Evolutionary conservation across 768 basidiomycete genomes (phyloP), one percentile per base, ranked within the genome.

Genomic region (Auriculariales sp.): DNA sequence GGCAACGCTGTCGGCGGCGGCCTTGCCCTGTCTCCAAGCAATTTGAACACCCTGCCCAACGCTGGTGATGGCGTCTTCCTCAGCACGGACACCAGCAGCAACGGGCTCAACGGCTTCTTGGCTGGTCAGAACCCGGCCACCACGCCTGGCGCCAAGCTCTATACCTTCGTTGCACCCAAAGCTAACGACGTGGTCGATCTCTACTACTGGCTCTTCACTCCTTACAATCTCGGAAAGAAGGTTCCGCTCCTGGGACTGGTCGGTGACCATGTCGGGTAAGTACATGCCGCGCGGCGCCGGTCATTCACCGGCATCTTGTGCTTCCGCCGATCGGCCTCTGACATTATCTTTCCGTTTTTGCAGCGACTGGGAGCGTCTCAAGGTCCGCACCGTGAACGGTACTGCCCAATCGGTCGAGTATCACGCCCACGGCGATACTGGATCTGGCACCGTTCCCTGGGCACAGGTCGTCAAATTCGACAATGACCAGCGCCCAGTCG

Each of bases 301-400:
- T n/a, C n/a, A n/a, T n/a, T n/a, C n/a, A n/a, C n/a, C n/a, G n/a
- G n/a, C n/a, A n/a, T n/a, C n/a, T n/a, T n/a, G n/a, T n/a, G n/a
- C n/a, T n/a, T n/a, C n/a, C n/a, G n/a, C n/a, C n/a, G n/a, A n/a
- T n/a, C n/a, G n/a, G n/a, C n/a, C n/a, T n/a, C n/a, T n/a, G n/a
- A n/a, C n/a, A n/a, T n/a, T n/a, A n/a, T n/a, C n/a, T n/a, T n/a
- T n/a, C n/a, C n/a, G n/a, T n/a, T n/a, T n/a, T n/a, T n/a, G n/a
- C n/a, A n/a, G 39, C 22, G 50, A 51, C 30, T 51, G 50, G 50
- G 50, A 51, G 28, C 39, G 50, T 24, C n/a, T 51, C 12, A 46
- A 42, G 11, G 44, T 51, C 19, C 50, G 50, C 24, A 51, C 50
- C 14, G 50, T 51, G 27, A 51, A 51, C 34, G 50, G 50, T 17